Evolutionary conservation across 129 eudicot genomes (phyloP), one percentile per base, ranked within the genome.

Genomic region (Flaveria robusta): DNA sequence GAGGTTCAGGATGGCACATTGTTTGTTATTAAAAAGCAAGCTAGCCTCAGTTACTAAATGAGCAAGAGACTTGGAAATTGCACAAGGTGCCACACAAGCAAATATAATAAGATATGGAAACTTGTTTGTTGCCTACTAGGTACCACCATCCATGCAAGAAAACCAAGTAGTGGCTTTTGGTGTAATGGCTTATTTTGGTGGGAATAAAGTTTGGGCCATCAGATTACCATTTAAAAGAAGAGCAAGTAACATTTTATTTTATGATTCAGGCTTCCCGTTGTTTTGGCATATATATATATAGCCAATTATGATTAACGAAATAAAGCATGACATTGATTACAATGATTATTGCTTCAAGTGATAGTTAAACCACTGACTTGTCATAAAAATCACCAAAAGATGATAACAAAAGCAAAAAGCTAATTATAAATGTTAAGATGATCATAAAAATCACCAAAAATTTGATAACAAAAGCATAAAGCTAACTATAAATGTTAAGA

Each of bases 401-500:
- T n/a, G 79, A 12, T 62, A n/a, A 27, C 16, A 20, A 22, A 12
- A 60, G 39, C 64, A 70, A 42, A 31, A 19, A 70, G 72, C 46
- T 68, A 72, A 72, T 12, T 43, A 60, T 27, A 62, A 15, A 43
- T 42, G 42, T 26, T 74, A 79, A 41, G 45, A 39, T 20, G n/a
- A n/a, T 58, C 55, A 16, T 74, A 74, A 59, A 11, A 42, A 43
- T 24, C 39, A 26, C 56, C 69, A 34, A 34, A 31, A 39, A n/a
- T n/a, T n/a, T n/a, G 16, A 63, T n/a, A 71, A 27, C 16, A 20
- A 22, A 12, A 60, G 39, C 64, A 70, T 56, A 31, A 19, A 70
- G 72, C 46, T 68, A 72, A 72, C 7, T 43, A 60, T 27, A 62
- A 15, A 43, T 42, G 42, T 26, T 74, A 79, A 41, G 45, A 39